phyloP scores from a whole-genome alignment of 2,329 filamentous ascomycete species.

The Aspergillus carbonarius region DNA sequence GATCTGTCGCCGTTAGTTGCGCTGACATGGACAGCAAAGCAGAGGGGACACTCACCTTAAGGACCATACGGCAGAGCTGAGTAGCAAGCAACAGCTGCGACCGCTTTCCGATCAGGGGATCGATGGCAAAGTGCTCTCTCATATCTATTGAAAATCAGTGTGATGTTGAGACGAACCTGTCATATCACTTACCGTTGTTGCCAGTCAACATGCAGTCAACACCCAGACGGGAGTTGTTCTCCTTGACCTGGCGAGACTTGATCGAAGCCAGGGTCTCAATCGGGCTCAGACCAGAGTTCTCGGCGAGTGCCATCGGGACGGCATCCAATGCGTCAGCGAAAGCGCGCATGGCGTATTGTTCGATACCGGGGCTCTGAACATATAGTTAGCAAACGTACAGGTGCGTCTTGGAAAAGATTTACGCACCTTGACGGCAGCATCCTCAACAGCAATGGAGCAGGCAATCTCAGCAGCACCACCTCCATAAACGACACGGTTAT shows the following conservation, averaged over 20 bases:
- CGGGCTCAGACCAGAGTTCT: slow-evolving; percentile 94
- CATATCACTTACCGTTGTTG: slow-evolving; percentile 65
- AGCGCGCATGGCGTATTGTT: slow-evolving; percentile 98
- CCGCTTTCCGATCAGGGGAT: slow-evolving; percentile 96
- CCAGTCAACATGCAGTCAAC: slow-evolving; percentile 98
- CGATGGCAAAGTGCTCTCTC: slow-evolving; percentile 97
- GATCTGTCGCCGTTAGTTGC: slow-evolving; percentile 46
- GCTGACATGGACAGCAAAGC: background rate
- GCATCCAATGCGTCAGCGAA: slow-evolving; percentile 93
- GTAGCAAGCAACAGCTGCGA: slow-evolving; percentile 96
- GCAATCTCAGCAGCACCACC: slow-evolving; percentile 96
- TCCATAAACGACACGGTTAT: slow-evolving; percentile 97
- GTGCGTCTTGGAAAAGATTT: background rate
- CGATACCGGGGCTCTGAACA: slow-evolving; percentile 78
- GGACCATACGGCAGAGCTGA: slow-evolving; percentile 95
- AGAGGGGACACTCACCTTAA: slow-evolving; percentile 66
- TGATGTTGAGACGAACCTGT: background rate
- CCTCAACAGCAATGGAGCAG: slow-evolving; percentile 93
- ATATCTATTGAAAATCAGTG: slow-evolving; percentile 62
- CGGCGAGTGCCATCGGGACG: slow-evolving; percentile 90
- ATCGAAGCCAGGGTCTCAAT: slow-evolving; percentile 93
- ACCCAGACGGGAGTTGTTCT: slow-evolving; percentile 73
- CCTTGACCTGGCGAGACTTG: slow-evolving; percentile 95
- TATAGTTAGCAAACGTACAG: slow-evolving; percentile 10
- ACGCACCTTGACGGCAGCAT: slow-evolving; percentile 76